phyloP scores from a whole-genome alignment of 352 stramenopile genomes.

The Globisporangium nunn region DNA sequence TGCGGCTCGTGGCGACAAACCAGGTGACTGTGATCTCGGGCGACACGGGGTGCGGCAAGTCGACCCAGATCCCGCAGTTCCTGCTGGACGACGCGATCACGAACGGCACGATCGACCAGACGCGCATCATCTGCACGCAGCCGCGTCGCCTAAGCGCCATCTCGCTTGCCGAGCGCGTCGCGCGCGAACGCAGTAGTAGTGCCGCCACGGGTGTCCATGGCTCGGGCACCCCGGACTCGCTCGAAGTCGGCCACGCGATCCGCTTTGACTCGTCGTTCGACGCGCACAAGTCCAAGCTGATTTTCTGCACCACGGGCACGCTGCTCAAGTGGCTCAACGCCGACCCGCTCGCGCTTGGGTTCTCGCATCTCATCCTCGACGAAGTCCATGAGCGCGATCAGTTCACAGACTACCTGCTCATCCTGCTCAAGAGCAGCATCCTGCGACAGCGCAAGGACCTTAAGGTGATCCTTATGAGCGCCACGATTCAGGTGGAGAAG shows the following conservation, averaged over 20 bases:
- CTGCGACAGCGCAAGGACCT: conserved; percentile 76
- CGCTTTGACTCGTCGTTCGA: conserved; percentile 84
- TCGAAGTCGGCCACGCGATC: conserved; percentile 89
- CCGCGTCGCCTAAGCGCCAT: conserved; percentile 90
- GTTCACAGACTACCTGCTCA: conserved; percentile 95
- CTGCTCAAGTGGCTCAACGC: conserved; percentile 80
- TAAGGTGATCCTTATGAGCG: conserved; percentile 93
- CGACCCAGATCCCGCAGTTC: conserved; percentile 92
- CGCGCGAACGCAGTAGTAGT: conserved; percentile 72
- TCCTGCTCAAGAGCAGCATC: conserved; percentile 88
- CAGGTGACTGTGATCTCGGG: conserved; percentile 91
- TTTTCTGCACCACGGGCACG: conserved; percentile 97
- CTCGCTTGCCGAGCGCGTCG: conserved; percentile 83
- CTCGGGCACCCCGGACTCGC: conserved; percentile 1
- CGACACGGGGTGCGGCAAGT: conserved; percentile 94
- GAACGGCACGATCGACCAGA: conserved; percentile 44
- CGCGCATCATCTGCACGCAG: conserved; percentile 90
- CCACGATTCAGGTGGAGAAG: conserved; percentile 93
- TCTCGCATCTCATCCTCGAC: conserved; percentile 93
- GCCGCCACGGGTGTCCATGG: conserved; percentile 19
- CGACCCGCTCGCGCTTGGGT: conserved; percentile 70
- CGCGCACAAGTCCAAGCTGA: conserved; percentile 80
- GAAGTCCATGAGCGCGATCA: conserved; percentile 95
- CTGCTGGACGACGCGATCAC: conserved; percentile 82
- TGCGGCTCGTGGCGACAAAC: conserved; percentile 57